Percentiles rank a stretch among this genome's conserved stretches.
phyloP scores from a whole-genome alignment of 2,329 filamentous ascomycete species.

The Arthrinium phaeospermum region DNA sequence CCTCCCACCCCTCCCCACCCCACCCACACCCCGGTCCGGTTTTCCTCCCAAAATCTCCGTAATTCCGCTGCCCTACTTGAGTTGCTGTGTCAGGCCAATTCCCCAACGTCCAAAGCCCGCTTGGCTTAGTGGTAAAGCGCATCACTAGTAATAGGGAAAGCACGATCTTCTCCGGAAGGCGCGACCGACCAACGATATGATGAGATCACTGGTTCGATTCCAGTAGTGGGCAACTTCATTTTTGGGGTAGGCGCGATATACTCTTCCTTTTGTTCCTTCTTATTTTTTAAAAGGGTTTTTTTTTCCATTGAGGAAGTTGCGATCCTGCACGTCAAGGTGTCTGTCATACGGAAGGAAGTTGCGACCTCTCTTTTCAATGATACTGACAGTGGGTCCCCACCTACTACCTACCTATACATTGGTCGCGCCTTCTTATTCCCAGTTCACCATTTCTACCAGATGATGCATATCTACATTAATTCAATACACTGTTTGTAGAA shows the following conservation, averaged over 20 bases:
- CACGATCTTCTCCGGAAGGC: no score
- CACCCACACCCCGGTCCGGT: neutral
- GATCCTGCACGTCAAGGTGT: no score
- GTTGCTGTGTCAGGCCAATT: accelerated
- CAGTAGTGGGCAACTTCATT: slow-evolving; percentile 12
- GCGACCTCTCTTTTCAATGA: no score
- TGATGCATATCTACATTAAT: no score
- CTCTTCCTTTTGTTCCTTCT: neutral
- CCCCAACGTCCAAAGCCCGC: neutral
- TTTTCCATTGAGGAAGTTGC: neutral
- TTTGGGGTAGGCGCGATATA: neutral
- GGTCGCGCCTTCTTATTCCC: no score
- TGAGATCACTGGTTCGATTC: slow-evolving; percentile 20
- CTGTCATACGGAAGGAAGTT: no score
- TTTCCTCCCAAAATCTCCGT: neutral
- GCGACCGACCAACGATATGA: neutral
- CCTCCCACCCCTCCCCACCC: neutral
- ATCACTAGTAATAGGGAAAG: slow-evolving; percentile 15
- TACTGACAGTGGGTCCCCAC: no score
- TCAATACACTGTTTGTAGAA: no score
- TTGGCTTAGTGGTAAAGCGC: slow-evolving; percentile 22
- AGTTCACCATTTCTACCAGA: no score
- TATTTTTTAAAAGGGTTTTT: neutral
- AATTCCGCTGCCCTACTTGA: neutral
- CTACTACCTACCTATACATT: no score